phyloP scores from a whole-genome alignment of 495 filamentous ascomycete genomes.

The Penicillium flavigenum region DNA sequence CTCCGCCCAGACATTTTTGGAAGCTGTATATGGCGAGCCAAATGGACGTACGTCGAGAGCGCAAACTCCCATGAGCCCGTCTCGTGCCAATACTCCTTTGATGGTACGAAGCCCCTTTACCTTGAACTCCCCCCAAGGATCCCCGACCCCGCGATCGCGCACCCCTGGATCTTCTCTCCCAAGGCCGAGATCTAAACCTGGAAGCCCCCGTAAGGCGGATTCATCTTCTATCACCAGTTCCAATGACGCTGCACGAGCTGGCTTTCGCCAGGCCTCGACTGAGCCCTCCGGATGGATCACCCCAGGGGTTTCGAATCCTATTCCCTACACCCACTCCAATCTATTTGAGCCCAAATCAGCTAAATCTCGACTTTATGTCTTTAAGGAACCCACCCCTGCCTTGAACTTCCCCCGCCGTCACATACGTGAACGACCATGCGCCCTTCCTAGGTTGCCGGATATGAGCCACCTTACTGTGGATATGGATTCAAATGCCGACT shows the following conservation, averaged over 20 bases:
- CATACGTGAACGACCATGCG: slow-evolving; percentile 59
- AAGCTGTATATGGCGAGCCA: slow-evolving; percentile 72
- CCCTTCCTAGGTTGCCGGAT: slow-evolving; percentile 69
- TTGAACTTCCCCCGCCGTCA: slow-evolving; percentile 57
- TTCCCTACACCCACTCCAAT: slow-evolving; percentile 26
- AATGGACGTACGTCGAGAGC: slow-evolving; percentile 65
- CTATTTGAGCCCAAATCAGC: slow-evolving; percentile 25
- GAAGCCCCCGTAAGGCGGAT: slow-evolving; percentile 24
- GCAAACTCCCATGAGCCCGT: slow-evolving; percentile 74
- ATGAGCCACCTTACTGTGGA: slow-evolving; percentile 67
- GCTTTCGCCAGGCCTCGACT: slow-evolving; percentile 10
- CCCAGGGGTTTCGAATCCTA: slow-evolving; percentile 15
- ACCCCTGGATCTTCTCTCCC: slow-evolving; percentile 29
- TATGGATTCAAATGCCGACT: slow-evolving; percentile 72
- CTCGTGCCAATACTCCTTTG: slow-evolving; percentile 46
- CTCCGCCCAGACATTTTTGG: slow-evolving; percentile 73
- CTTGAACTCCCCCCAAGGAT: slow-evolving; percentile 27
- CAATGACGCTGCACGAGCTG: slow-evolving; percentile 13
- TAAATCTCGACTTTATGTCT: slow-evolving; percentile 38
- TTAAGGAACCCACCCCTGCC: slow-evolving; percentile 52
- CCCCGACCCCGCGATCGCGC: slow-evolving; percentile 25
- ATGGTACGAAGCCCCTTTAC: slow-evolving; percentile 41
- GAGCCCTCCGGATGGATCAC: slow-evolving; percentile 17
- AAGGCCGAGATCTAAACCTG: slow-evolving; percentile 22
- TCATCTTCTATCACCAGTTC: slow-evolving; percentile 2